Evolutionary conservation across 164 flowering plant species (phyloP).

Genomic region (Vitis labrusca): DNA sequence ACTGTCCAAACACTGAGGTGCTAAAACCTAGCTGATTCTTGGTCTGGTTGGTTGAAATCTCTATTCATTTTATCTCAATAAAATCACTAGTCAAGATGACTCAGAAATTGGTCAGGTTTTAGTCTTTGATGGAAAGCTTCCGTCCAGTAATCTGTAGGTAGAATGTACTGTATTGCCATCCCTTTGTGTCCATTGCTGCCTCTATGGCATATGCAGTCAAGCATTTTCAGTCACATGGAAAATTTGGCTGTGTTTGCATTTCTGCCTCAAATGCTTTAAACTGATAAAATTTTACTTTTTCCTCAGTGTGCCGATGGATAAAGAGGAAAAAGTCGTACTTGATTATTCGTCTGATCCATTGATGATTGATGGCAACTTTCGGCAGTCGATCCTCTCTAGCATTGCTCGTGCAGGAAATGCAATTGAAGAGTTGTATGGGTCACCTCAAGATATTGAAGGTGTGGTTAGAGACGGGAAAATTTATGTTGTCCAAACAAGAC

Average conservation of each 20-base stretch:
- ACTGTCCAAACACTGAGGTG: too few relatives aligned
- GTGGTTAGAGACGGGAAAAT: conserved; percentile 86
- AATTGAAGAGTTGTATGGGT: conserved; percentile 84
- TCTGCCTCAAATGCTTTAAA: neutral
- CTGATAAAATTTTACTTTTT: neutral
- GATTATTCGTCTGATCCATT: conserved; percentile 82
- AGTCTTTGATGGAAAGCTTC: too few relatives aligned
- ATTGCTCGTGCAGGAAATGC: conserved; percentile 80
- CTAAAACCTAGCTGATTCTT: too few relatives aligned
- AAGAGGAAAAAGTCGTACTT: conserved; percentile 79
- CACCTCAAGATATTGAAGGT: conserved; percentile 97
- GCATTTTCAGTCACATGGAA: neutral
- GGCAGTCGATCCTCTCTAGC: conserved; percentile 62
- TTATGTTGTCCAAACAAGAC: conserved; percentile 93
- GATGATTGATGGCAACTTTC: conserved; percentile 57
- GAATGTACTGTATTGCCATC: too few relatives aligned
- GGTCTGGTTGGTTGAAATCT: too few relatives aligned
- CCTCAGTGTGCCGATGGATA: conserved; percentile 90
- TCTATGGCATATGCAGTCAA: neutral
- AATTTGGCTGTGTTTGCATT: neutral
- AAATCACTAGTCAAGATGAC: too few relatives aligned
- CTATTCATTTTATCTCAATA: too few relatives aligned
- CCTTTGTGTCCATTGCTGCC: too few relatives aligned
- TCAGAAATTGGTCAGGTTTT: too few relatives aligned
- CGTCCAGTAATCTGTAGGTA: too few relatives aligned